A percentile compares a stretch with the other conserved stretches of the same genome.
Evolutionary conservation across 1,284 basidiomycete genomes (phyloP).

Genomic region (Naganishia sp.): DNA sequence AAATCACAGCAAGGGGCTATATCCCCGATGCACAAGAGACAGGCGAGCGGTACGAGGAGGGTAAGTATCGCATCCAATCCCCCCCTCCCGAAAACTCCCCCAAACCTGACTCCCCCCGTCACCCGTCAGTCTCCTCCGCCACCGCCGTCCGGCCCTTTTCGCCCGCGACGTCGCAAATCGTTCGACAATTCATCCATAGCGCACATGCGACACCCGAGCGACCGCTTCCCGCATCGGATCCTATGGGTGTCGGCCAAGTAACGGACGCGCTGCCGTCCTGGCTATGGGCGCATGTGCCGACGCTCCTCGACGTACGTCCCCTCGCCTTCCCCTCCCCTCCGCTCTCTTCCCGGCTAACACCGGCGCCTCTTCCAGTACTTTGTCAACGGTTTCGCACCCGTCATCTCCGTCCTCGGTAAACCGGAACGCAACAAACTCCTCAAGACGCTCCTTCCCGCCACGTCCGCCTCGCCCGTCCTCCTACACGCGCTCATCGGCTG

Average conservation of each 20-base stretch:
- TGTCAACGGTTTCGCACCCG: constrained; percentile 41
- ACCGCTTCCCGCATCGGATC: constrained; percentile 15
- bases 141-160: constrained; percentile 21
- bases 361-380: constrained; percentile 36
- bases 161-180: constrained; percentile 12
- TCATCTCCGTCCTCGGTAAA: constrained; percentile 40
- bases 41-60: constrained; percentile 11
- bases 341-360: background rate
- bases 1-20: background rate
- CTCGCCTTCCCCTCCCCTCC: background rate
- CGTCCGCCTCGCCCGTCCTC: constrained; percentile 39
- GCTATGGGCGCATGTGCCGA: constrained; percentile 31
- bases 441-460: constrained; percentile 38
- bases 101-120: background rate
- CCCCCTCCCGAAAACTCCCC: background rate
- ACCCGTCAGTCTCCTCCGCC: background rate
- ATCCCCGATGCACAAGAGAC: background rate
- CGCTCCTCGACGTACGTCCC: constrained; percentile 23
- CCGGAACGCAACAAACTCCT: constrained; percentile 39
- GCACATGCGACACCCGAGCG: constrained; percentile 13
- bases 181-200: constrained; percentile 17
- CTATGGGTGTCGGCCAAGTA: constrained; percentile 5
- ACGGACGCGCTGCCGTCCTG: constrained; percentile 23
- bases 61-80: background rate
- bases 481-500: constrained; percentile 42